Percentiles rank a stretch among this genome's conserved stretches.
Evolutionary conservation across 1,284 basidiomycete genomes (phyloP).

Genomic region (Tilletia walkeri): DNA sequence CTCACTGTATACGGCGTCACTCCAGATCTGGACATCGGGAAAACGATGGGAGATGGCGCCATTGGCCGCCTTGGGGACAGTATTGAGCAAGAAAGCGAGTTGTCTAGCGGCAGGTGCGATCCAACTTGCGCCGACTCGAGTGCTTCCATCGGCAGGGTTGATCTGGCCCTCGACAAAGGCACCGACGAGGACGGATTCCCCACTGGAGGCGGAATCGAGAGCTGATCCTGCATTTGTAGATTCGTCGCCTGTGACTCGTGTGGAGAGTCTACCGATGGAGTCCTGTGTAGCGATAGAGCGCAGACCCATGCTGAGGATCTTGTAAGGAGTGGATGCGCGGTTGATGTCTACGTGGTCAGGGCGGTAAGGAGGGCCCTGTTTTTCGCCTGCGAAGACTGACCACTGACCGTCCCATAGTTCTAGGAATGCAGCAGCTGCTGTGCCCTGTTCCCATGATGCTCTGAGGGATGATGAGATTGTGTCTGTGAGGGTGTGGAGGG

Average conservation of each 20-base stretch:
- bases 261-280: constrained; percentile 39
- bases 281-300: constrained; percentile 39
- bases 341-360: constrained; percentile 24
- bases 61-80: constrained; percentile 61
- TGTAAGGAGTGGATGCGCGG: constrained; percentile 21
- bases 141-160: constrained; percentile 23
- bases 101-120: constrained; percentile 69
- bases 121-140: constrained; percentile 58
- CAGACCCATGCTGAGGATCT: constrained; percentile 42
- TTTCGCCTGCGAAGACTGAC: constrained; percentile 38
- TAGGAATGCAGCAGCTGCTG: constrained; percentile 44
- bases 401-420: constrained; percentile 42
- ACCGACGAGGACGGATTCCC: constrained; percentile 43
- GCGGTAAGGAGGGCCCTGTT: constrained; percentile 34
- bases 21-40: constrained; percentile 40
- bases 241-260: constrained; percentile 50
- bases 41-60: constrained; percentile 57
- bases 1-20: constrained; percentile 31
- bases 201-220: constrained; percentile 47
- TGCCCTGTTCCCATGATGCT: constrained; percentile 53
- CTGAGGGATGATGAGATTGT: constrained; percentile 43
- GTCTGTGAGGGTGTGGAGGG: constrained; percentile 36
- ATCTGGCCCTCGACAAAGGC: constrained; percentile 45
- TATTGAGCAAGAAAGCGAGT: constrained; percentile 68
- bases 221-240: constrained; percentile 32